A percentile compares a stretch with the other conserved stretches of the same genome.
Evolutionary conservation across 148 eudicot genomes (phyloP).

Genomic region (Salicornia ramosissima): DNA sequence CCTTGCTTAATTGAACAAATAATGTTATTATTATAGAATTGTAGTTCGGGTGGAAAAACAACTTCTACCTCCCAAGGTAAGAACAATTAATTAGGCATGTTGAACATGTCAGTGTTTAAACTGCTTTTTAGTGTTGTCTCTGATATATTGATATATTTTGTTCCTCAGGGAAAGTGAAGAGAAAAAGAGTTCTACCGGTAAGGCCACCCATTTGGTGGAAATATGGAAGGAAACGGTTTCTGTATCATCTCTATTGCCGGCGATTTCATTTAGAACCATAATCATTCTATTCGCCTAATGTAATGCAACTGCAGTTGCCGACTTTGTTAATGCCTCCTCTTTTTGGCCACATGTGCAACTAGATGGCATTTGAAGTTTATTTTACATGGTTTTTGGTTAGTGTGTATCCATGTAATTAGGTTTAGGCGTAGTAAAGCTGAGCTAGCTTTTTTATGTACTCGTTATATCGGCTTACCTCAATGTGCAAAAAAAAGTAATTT

Average conservation of each 20-base stretch:
- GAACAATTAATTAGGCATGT: neutral
- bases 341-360: neutral
- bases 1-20: too few relatives aligned
- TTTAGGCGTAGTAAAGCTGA: slow-evolving; percentile 6
- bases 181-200: slow-evolving; percentile 29
- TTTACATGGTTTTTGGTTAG: slow-evolving; percentile 14
- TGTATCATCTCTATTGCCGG: slow-evolving; percentile 38
- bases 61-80: neutral
- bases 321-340: neutral
- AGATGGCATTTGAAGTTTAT: neutral
- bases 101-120: neutral
- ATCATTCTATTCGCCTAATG: slow-evolving; percentile 12
- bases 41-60: neutral
- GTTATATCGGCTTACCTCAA: too few relatives aligned
- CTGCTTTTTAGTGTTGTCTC: neutral
- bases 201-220: slow-evolving; percentile 62
- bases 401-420: slow-evolving; percentile 13
- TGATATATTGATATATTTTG: neutral
- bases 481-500: too few relatives aligned
- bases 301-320: slow-evolving; percentile 7
- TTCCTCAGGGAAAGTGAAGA: slow-evolving; percentile 45
- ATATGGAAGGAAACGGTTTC: slow-evolving; percentile 55
- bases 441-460: neutral
- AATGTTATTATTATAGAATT: too few relatives aligned
- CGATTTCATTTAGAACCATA: slow-evolving; percentile 26